Evolutionary conservation across 1,139 yeast genomes (phyloP).

Genomic region (Tardiomyces blankii): DNA sequence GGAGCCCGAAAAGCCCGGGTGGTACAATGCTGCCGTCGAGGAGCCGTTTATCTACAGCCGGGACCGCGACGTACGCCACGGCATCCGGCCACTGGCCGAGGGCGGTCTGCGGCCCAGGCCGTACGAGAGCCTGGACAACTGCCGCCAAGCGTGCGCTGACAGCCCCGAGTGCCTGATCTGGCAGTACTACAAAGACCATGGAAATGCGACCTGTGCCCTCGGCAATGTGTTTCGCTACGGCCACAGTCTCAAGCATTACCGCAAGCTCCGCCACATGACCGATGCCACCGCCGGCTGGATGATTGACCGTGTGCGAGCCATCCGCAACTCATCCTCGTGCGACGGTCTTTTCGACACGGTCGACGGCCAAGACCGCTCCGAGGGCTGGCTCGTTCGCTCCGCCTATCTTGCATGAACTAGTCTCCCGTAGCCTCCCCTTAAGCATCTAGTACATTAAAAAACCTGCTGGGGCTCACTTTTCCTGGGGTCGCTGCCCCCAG

Average conservation of each 20-base stretch:
- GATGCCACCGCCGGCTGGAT: not conserved
- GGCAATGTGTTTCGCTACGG: not conserved
- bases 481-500: too few species aligned
- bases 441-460: too few species aligned
- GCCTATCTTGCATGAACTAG: too few species aligned
- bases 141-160: not conserved
- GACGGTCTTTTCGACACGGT: not conserved
- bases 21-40: conserved; percentile 5
- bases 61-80: not conserved
- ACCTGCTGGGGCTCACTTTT: too few species aligned
- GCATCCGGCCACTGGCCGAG: not conserved
- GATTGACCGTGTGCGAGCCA: not conserved
- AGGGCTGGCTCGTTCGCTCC: not conserved
- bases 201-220: not conserved
- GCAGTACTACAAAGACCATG: not conserved
- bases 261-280: not conserved
- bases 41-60: not conserved
- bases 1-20: conserved; percentile 6
- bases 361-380: not conserved
- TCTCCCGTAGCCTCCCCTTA: too few species aligned
- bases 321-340: not conserved
- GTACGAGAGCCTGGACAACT: not conserved
- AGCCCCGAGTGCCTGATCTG: not conserved
- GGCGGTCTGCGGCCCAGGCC: not conserved
- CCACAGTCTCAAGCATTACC: not conserved